Conservation (phyloP, 208 protist species). For the Acanthamoeba triangularis region DNA sequence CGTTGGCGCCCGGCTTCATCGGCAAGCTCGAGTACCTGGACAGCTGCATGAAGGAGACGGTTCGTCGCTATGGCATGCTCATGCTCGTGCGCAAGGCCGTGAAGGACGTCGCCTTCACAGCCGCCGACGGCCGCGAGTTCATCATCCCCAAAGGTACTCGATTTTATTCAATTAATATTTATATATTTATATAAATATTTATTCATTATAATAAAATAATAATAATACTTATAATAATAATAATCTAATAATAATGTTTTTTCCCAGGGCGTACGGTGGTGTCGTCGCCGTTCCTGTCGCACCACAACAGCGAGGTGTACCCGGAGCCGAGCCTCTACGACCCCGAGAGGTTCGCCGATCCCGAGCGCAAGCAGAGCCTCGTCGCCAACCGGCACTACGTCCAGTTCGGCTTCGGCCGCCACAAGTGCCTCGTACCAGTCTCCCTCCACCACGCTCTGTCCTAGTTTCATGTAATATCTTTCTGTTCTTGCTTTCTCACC, state of each 20-base stretch:
- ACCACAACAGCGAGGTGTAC: constrained; percentile 22
- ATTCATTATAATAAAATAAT: too few relatives aligned
- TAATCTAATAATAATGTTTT: too few relatives aligned
- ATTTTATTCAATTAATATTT: neutral
- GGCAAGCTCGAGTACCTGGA: constrained; percentile 32
- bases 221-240: too few relatives aligned
- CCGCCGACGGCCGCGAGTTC: neutral
- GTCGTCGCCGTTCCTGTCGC: constrained; percentile 36
- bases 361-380: constrained; percentile 27
- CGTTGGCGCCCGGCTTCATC: neutral
- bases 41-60: constrained; percentile 49
- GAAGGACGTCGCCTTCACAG: constrained; percentile 8
- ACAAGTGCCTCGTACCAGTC: constrained; percentile 44
- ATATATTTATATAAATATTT: neutral
- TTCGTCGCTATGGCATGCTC: constrained; percentile 9
- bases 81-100: constrained; percentile 41
- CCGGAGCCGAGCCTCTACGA: constrained; percentile 18
- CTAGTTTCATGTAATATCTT: neutral
- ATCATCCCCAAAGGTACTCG: neutral
- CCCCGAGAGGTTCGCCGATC: constrained; percentile 51
- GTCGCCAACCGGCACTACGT: constrained; percentile 4
- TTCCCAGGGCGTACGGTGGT: neutral
- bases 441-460: neutral
- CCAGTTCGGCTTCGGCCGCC: constrained; percentile 46
- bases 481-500: neutral